These are phyloP conservation scores for Leccinum disarticulatum DNA, from an alignment of 768 basidiomycete species.

Conservation along the genomic window DNA sequence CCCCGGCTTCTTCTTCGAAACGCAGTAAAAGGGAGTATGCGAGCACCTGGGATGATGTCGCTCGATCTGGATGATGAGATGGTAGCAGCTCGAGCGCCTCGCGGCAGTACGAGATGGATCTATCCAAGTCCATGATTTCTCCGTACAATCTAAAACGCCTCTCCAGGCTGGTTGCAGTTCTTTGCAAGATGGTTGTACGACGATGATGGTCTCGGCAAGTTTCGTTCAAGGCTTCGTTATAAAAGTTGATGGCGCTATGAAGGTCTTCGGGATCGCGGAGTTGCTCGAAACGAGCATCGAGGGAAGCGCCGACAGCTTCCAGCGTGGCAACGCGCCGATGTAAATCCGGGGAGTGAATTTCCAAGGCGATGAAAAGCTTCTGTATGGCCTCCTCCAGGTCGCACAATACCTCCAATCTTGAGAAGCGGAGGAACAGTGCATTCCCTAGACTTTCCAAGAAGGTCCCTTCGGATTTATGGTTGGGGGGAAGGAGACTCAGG, in stretches of 20 bases:
- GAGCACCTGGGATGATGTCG: slow-evolving; percentile 16
- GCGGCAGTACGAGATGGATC: slow-evolving; percentile 27
- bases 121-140: slow-evolving; percentile 22
- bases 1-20: slow-evolving; percentile 23
- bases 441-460: slow-evolving; percentile 23
- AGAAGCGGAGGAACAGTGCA: slow-evolving; percentile 27
- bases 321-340: slow-evolving; percentile 18
- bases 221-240: slow-evolving; percentile 27
- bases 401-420: slow-evolving; percentile 8
- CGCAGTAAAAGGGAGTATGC: slow-evolving; percentile 24
- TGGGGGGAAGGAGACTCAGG: slow-evolving; percentile 17
- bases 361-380: slow-evolving; percentile 22
- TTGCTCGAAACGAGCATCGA: slow-evolving; percentile 28
- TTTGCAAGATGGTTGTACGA: slow-evolving; percentile 16
- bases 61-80: slow-evolving; percentile 14
- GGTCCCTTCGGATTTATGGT: slow-evolving; percentile 13
- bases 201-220: slow-evolving; percentile 18
- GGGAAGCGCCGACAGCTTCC: slow-evolving; percentile 22
- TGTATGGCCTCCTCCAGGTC: slow-evolving; percentile 32
- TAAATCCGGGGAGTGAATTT: slow-evolving; percentile 15
- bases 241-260: slow-evolving; percentile 23
- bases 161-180: slow-evolving; percentile 17
- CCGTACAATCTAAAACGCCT: slow-evolving; percentile 19
- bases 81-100: slow-evolving; percentile 25
- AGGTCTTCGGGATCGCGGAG: slow-evolving; percentile 24